Percentiles rank a stretch among this genome's conserved stretches.
Evolutionary conservation across 2,329 filamentous ascomycete species (phyloP).

Genomic region (Rutstroemia sydowiana): DNA sequence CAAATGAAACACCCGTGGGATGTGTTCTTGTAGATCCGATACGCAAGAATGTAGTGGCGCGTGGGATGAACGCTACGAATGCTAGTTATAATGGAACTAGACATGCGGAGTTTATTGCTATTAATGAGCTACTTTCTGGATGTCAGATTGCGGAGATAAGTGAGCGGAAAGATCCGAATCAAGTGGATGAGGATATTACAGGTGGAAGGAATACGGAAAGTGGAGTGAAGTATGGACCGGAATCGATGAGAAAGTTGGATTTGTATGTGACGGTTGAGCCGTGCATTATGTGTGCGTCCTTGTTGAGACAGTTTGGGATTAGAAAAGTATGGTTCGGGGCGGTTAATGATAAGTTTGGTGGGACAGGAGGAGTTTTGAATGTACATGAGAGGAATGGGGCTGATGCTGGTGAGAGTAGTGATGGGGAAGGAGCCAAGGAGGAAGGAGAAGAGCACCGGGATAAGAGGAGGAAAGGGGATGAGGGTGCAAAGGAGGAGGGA

Average conservation of each 20-base stretch:
- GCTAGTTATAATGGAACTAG: slow-evolving; percentile 83
- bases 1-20: slow-evolving; percentile 91
- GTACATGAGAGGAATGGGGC: slow-evolving; percentile 55
- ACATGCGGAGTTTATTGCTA: slow-evolving; percentile 90
- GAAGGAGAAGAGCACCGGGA: slow-evolving; percentile 51
- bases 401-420: slow-evolving; percentile 41
- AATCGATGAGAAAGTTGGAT: slow-evolving; percentile 62
- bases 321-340: slow-evolving; percentile 91
- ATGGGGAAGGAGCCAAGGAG: background rate
- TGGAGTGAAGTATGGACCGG: slow-evolving; percentile 45
- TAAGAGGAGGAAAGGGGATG: slow-evolving; percentile 5
- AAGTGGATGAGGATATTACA: background rate
- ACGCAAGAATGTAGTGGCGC: slow-evolving; percentile 60
- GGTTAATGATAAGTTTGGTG: slow-evolving; percentile 93
- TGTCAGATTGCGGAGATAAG: background rate
- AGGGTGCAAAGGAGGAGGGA: slow-evolving; percentile 60
- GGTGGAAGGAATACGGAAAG: slow-evolving; percentile 16
- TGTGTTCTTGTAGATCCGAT: slow-evolving; percentile 83
- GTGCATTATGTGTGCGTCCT: slow-evolving; percentile 96
- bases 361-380: slow-evolving; percentile 86
- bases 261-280: slow-evolving; percentile 98
- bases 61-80: slow-evolving; percentile 96
- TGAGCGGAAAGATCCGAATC: background rate
- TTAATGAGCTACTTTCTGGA: slow-evolving; percentile 52
- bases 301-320: slow-evolving; percentile 81